phyloP scores from a whole-genome alignment of 441 rosid species.

The Populus trichocarpa region DNA sequence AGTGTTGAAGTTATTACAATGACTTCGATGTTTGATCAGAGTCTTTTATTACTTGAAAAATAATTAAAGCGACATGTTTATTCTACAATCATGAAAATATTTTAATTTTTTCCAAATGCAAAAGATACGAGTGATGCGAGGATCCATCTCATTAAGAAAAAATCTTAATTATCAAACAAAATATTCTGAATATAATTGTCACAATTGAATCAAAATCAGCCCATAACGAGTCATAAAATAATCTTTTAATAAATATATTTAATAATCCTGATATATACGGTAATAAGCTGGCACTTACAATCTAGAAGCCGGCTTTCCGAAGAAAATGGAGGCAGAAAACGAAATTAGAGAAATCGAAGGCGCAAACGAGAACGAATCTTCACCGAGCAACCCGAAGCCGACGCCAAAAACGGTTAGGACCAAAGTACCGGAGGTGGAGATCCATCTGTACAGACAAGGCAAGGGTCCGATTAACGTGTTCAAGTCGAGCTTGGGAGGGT shows the following conservation, averaged over 20 bases:
- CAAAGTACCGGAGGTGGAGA: slow-evolving; percentile 73
- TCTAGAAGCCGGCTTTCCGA: neutral
- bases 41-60: no score
- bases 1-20: no score
- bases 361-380: slow-evolving; percentile 23
- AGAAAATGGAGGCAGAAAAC: slow-evolving; percentile 30
- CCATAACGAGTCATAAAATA: neutral
- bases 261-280: neutral
- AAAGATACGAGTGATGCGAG: no score
- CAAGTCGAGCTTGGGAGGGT: slow-evolving; percentile 70
- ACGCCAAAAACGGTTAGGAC: slow-evolving; percentile 32
- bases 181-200: neutral
- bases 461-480: slow-evolving; percentile 81
- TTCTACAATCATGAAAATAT: no score
- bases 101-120: no score
- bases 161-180: neutral
- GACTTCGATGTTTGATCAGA: no score
- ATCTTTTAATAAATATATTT: neutral
- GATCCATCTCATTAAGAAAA: no score
- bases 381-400: slow-evolving; percentile 3
- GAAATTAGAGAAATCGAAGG: slow-evolving; percentile 57
- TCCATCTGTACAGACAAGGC: slow-evolving; percentile 64
- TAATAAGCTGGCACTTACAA: neutral
- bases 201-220: neutral
- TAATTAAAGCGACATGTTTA: no score